phyloP scores from a whole-genome alignment of 1,284 basidiomycete species.

The Hypsizygus ulmarius region DNA sequence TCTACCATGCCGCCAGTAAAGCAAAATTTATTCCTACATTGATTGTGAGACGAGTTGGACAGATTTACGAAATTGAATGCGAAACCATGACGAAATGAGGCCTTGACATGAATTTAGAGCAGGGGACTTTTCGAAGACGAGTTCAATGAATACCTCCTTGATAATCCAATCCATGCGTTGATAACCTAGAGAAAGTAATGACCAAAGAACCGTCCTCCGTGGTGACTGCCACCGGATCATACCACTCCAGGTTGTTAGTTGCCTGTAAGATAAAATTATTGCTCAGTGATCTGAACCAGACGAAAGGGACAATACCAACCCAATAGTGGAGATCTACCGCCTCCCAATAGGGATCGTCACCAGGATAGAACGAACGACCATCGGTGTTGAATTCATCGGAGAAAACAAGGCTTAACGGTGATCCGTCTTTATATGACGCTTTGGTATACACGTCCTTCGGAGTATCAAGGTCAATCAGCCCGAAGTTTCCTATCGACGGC shows the following conservation, averaged over 20 bases:
- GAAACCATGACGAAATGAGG: conserved; percentile 46
- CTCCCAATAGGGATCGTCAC: conserved; percentile 67
- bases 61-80: conserved; percentile 4
- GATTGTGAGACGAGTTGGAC: background rate
- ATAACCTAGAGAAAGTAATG: conserved; percentile 69
- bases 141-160: conserved; percentile 48
- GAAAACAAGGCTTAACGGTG: conserved; percentile 48
- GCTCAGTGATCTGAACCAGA: background rate
- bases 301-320: conserved; percentile 31
- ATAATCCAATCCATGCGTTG: conserved; percentile 72
- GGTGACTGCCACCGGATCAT: conserved; percentile 75
- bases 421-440: conserved; percentile 48
- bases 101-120: conserved; percentile 35
- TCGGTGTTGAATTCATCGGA: conserved; percentile 80
- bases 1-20: conserved; percentile 67
- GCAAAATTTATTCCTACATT: conserved; percentile 53
- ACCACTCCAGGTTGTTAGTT: conserved; percentile 64
- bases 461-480: conserved; percentile 66
- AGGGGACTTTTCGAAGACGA: background rate
- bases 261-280: conserved; percentile 24
- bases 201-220: conserved; percentile 78
- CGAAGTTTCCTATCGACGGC: conserved; percentile 53
- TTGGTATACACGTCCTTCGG: conserved; percentile 52
- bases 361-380: conserved; percentile 66
- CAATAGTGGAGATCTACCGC: conserved; percentile 74